Conservation (phyloP, 306 rosid species). For the Trifolium fragiferum region DNA sequence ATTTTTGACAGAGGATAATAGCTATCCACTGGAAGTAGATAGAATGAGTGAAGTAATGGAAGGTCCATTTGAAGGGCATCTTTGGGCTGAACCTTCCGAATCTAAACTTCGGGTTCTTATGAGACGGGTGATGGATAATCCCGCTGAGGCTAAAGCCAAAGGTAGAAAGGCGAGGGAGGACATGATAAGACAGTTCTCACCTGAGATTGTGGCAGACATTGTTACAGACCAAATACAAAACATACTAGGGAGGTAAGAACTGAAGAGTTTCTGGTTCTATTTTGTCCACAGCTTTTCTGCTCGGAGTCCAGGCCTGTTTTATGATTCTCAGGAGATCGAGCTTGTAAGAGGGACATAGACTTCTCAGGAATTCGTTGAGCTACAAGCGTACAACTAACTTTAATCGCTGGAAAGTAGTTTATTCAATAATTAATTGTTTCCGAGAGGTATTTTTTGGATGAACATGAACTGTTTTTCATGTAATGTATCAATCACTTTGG, state of each 20-base stretch:
- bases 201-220: slow-evolving; percentile 66
- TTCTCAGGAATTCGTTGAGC: slow-evolving; percentile 30
- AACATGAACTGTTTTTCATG: slow-evolving; percentile 27
- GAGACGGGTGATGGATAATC: slow-evolving; percentile 60
- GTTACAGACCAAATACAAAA: slow-evolving; percentile 52
- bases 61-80: slow-evolving; percentile 84
- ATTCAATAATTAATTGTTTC: slow-evolving; percentile 9
- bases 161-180: slow-evolving; percentile 74
- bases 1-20: slow-evolving; percentile 68
- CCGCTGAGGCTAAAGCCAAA: slow-evolving; percentile 61
- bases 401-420: slow-evolving; percentile 13
- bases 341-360: slow-evolving; percentile 22
- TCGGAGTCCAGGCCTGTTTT: slow-evolving; percentile 1
- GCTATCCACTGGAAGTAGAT: slow-evolving; percentile 70
- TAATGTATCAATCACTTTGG: slow-evolving; percentile 18
- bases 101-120: slow-evolving; percentile 58
- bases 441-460: slow-evolving; percentile 4
- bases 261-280: slow-evolving; percentile 6
- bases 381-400: background rate
- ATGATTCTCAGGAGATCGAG: slow-evolving; percentile 37
- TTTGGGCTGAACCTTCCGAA: slow-evolving; percentile 87
- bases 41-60: slow-evolving; percentile 73
- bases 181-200: slow-evolving; percentile 70
- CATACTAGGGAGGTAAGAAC: slow-evolving; percentile 41
- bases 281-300: slow-evolving; percentile 11